Conservation (phyloP, 768 basidiomycete species). For the Panaeolus cyanescens region DNA sequence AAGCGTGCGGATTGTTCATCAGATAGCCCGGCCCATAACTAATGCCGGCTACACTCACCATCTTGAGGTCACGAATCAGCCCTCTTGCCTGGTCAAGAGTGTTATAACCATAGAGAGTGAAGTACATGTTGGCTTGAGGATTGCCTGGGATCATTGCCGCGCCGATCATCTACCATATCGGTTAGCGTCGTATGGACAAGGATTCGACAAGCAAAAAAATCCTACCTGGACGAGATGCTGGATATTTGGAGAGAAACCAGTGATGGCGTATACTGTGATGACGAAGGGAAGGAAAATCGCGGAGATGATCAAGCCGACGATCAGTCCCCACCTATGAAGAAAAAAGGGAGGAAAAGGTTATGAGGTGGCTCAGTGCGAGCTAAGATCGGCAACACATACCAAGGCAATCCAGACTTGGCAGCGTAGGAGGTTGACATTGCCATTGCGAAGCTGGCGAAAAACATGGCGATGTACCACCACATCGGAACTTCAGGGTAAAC, state of each 20-base stretch:
- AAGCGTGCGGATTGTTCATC: neutral
- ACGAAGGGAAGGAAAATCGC: constrained; percentile 52
- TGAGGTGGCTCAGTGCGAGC: neutral
- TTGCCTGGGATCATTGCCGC: constrained; percentile 49
- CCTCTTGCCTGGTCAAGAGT: constrained; percentile 49
- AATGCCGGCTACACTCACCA: constrained; percentile 27
- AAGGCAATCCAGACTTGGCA: constrained; percentile 54
- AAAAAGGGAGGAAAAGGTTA: neutral
- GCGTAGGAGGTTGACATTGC: constrained; percentile 58
- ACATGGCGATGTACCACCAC: constrained; percentile 52
- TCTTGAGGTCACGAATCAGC: constrained; percentile 62
- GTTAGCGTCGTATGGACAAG: neutral
- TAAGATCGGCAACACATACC: constrained; percentile 33
- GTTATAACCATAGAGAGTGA: constrained; percentile 45
- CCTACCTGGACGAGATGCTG: constrained; percentile 34
- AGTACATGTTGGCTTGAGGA: constrained; percentile 54
- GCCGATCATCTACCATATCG: constrained; percentile 45
- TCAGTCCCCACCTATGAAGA: constrained; percentile 45
- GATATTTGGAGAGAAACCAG: constrained; percentile 42
- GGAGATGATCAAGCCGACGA: constrained; percentile 55
- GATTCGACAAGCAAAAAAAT: neutral
- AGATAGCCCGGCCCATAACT: constrained; percentile 17
- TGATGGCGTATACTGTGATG: constrained; percentile 54
- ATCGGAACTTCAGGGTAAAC: constrained; percentile 43
- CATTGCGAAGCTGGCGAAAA: constrained; percentile 46